phyloP scores from a whole-genome alignment of 129 eudicot species.

The Dittrichia graveolens region DNA sequence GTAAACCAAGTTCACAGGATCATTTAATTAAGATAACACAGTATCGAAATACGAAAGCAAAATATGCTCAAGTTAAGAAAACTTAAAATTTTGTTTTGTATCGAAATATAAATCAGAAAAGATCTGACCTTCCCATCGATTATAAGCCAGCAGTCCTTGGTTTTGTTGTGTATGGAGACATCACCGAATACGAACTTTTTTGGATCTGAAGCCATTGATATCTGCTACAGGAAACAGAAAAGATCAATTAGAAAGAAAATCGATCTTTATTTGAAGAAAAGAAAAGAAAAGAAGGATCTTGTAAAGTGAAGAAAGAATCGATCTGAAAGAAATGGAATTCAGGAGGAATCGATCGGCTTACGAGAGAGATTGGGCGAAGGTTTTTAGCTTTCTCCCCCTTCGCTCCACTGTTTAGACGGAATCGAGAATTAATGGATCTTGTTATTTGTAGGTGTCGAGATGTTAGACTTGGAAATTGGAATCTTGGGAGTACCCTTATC shows the following conservation, averaged over 20 bases:
- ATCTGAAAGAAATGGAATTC: not conserved
- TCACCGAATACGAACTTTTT: conserved; percentile 65
- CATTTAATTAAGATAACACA: conserved; percentile 19
- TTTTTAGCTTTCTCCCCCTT: conserved; percentile 6
- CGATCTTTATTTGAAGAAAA: not conserved
- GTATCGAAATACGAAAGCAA: conserved; percentile 13
- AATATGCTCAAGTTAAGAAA: not conserved
- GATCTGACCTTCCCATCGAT: conserved; percentile 83
- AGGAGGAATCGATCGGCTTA: conserved; percentile 13
- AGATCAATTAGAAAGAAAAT: not conserved
- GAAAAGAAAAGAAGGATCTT: conserved; percentile 4
- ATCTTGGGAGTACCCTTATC: conserved; percentile 9
- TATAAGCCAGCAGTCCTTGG: conserved; percentile 89
- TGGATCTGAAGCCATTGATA: conserved; percentile 70
- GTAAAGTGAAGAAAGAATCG: conserved; percentile 18
- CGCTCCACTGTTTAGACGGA: not conserved
- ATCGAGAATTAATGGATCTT: conserved; percentile 22
- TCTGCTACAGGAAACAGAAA: conserved; percentile 29
- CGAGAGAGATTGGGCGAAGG: conserved; percentile 21
- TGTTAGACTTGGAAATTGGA: not conserved
- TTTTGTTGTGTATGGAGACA: conserved; percentile 67
- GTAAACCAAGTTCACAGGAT: not conserved
- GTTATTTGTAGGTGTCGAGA: conserved; percentile 24
- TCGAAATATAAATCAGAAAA: conserved; percentile 3
- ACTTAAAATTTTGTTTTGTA: not conserved